Evolutionary conservation across 768 basidiomycete genomes (phyloP).

Genomic region (Amyloporia xantha): DNA sequence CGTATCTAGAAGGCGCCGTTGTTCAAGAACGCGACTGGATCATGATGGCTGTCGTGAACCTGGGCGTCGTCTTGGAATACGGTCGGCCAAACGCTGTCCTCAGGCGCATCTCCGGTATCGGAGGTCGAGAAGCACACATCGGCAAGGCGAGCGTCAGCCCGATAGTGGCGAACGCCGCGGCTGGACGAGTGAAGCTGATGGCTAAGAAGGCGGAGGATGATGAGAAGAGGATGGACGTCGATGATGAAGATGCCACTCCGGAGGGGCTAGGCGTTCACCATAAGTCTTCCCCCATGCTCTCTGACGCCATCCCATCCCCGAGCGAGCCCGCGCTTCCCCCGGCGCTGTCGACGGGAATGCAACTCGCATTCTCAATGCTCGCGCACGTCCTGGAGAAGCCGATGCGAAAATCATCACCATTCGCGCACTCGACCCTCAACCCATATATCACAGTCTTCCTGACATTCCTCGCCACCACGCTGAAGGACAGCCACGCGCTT

Average conservation of each 20-base stretch:
- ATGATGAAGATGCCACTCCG: conserved; percentile 37
- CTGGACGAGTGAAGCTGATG: conserved; percentile 28
- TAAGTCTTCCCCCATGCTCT: conserved; percentile 28
- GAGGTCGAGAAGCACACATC: conserved; percentile 24
- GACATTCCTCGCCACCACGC: conserved; percentile 80
- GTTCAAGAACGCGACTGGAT: conserved; percentile 88
- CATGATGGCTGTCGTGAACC: conserved; percentile 89
- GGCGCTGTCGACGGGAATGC: conserved; percentile 66
- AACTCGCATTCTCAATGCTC: conserved; percentile 76
- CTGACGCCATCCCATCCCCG: conserved; percentile 16
- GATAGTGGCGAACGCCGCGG: conserved; percentile 41
- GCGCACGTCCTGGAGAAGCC: conserved; percentile 62
- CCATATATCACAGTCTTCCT: conserved; percentile 83
- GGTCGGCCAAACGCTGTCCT: conserved; percentile 70
- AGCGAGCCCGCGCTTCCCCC: conserved; percentile 45
- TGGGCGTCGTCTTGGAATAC: conserved; percentile 81
- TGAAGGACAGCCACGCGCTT: conserved; percentile 57
- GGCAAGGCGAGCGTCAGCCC: conserved; percentile 35
- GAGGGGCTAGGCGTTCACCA: conserved; percentile 19
- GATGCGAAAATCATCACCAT: conserved; percentile 51
- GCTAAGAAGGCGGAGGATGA: conserved; percentile 31
- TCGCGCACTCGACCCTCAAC: conserved; percentile 54
- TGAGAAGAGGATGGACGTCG: conserved; percentile 60
- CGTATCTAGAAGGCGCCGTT: conserved; percentile 29
- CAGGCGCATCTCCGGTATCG: conserved; percentile 49